Conservation (phyloP, 192 early-diverging fungal genomes). For the Rhizoclosmatium globosum region DNA sequence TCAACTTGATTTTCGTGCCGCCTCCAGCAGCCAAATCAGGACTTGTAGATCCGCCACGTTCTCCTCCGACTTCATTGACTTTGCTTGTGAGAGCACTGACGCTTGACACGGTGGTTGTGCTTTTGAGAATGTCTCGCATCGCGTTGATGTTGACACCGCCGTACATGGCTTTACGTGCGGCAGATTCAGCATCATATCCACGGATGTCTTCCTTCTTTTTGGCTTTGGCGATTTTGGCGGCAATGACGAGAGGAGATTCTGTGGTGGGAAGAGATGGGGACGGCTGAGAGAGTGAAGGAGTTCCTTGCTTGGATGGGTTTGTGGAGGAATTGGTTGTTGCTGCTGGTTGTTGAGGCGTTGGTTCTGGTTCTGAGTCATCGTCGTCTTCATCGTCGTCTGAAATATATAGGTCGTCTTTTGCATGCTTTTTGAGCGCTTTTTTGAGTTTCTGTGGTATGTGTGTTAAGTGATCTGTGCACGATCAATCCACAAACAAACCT, state of each 20-base stretch:
- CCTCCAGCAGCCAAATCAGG: not conserved
- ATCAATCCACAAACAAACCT: not conserved
- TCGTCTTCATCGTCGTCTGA: slow-evolving; percentile 44
- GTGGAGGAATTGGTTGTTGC: not conserved
- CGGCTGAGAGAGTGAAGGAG: not conserved
- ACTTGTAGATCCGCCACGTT: not conserved
- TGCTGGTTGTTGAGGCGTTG: not conserved
- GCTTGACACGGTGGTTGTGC: not conserved
- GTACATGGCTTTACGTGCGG: slow-evolving; percentile 32
- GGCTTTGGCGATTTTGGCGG: slow-evolving; percentile 21
- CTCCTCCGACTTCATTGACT: not conserved
- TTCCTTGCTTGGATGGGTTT: not conserved
- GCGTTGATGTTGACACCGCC: slow-evolving; percentile 12
- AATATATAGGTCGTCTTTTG: slow-evolving; percentile 35
- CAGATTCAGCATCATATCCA: slow-evolving; percentile 25
- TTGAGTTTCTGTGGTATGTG: slow-evolving; percentile 41
- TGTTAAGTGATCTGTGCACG: not conserved
- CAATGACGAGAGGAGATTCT: not conserved
- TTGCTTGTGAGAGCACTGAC: not conserved
- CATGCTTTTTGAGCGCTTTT: slow-evolving; percentile 45
- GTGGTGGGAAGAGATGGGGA: not conserved
- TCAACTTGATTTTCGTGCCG: slow-evolving; percentile 10
- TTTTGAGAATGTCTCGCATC: not conserved
- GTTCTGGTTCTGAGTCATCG: slow-evolving; percentile 30
- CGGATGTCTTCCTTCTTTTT: slow-evolving; percentile 30